Percentiles rank a stretch among this genome's conserved stretches.
Evolutionary conservation across 2,329 filamentous ascomycete genomes (phyloP).

Genomic region (Gyromitra esculenta): DNA sequence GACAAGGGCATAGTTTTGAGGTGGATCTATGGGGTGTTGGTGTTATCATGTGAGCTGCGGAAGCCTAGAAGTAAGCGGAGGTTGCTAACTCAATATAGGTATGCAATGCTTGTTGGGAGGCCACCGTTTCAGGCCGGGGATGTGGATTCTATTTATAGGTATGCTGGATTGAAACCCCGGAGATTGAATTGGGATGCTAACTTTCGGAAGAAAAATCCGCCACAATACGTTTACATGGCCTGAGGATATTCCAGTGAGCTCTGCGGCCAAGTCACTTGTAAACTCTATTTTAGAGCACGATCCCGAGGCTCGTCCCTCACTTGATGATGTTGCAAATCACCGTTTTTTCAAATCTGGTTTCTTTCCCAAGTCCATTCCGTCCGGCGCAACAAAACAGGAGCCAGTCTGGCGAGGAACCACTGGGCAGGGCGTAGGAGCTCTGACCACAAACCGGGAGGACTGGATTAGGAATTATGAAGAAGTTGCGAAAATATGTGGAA

Average conservation of each 20-base stretch:
- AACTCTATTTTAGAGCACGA: conserved; percentile 75
- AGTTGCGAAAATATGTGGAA: conserved; percentile 56
- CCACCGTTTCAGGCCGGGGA: conserved; percentile 95
- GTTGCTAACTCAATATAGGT: conserved; percentile 65
- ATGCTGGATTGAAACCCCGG: conserved; percentile 55
- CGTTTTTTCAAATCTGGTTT: conserved; percentile 81
- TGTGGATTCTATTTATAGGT: conserved; percentile 82
- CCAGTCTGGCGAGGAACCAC: conserved; percentile 62
- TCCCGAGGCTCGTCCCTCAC: conserved; percentile 77
- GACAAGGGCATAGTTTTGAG: conserved; percentile 83
- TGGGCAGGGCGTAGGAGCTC: conserved; percentile 42
- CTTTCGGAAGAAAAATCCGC: conserved; percentile 44
- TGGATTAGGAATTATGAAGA: conserved; percentile 56
- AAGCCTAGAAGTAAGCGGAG: neutral
- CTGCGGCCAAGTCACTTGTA: conserved; percentile 80
- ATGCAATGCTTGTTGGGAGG: conserved; percentile 95
- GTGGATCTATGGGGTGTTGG: conserved; percentile 98
- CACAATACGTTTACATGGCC: conserved; percentile 54
- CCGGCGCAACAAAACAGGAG: conserved; percentile 62
- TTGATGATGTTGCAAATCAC: conserved; percentile 81
- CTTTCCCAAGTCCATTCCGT: conserved; percentile 69
- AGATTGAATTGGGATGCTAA: conserved; percentile 11
- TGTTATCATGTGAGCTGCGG: conserved; percentile 82
- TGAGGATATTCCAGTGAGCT: conserved; percentile 68
- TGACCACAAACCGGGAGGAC: conserved; percentile 47